Conservation (phyloP, 441 rosid genomes). For the Corymbia calophylla region DNA sequence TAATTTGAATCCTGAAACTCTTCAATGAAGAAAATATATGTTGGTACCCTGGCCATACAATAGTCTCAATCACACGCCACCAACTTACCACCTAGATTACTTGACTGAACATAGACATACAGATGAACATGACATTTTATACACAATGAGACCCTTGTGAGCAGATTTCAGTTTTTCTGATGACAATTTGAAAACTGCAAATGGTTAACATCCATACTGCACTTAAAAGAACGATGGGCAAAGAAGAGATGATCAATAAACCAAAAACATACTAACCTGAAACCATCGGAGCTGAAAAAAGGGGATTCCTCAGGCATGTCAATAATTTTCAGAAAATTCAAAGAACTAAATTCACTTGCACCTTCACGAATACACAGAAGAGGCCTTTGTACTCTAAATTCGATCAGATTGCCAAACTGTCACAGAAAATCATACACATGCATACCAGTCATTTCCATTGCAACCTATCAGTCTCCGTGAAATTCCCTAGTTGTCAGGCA, state of each 20-base stretch:
- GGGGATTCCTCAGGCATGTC: constrained; percentile 51
- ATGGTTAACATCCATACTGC: neutral
- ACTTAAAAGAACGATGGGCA: neutral
- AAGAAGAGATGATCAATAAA: neutral
- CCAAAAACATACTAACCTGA: constrained; percentile 41
- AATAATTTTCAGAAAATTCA: constrained; percentile 58
- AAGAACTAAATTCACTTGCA: constrained; percentile 43
- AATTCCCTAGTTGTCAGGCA: neutral
- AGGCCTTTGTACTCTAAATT: constrained; percentile 45
- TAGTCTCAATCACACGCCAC: neutral
- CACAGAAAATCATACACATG: neutral
- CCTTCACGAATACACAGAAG: constrained; percentile 31
- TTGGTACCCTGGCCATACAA: neutral
- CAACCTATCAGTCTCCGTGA: neutral
- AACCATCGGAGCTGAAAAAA: constrained; percentile 60
- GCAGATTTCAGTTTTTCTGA: neutral
- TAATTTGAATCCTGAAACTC: neutral
- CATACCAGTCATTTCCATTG: neutral
- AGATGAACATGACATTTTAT: neutral
- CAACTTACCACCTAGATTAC: neutral
- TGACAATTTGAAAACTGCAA: neutral
- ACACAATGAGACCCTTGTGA: neutral
- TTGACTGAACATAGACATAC: neutral
- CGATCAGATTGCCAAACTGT: constrained; percentile 63
- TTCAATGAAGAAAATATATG: neutral